Evolutionary conservation across 352 stramenopile species (phyloP), one percentile per base, ranked within the genome.

Genomic region (Phytophthora litchii): DNA sequence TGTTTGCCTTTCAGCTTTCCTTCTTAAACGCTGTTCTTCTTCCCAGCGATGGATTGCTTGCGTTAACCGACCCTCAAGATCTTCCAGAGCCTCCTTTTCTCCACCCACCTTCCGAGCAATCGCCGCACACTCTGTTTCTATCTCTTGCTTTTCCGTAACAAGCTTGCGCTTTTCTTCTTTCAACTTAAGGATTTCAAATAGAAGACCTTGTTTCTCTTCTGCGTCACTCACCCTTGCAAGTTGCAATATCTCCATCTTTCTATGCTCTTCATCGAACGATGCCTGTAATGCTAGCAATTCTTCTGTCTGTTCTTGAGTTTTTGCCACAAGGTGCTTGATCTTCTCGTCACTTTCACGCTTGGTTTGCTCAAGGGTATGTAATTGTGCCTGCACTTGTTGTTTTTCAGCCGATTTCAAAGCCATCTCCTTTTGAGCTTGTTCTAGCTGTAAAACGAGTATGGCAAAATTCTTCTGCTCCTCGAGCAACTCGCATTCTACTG

Each of bases 381-480:
- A 5, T 20, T 49, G 34, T 13, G 6, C 8, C 19, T 32, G 40
- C 0, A 60, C 12, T 20, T 25, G 38, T 16, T 60, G 17, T 9
- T 48, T 64, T n/a, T 56, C 36, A 23, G 49, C 32, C 1, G 12
- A 43, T 32, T 54, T 42, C 12, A 34, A 36, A 4, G 32, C 35
- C 6, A 40, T 54, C 2, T 83, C 68, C 10, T 67, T 60, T 35
- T 83, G 59, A 2, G 62, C 25, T 60, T 77, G 67, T 35, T 91
- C 81, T 12, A 91, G 67, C 37, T 91, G 81, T 29, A 68, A 59
- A 17, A 88, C 80, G 10, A 92, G 53, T 9, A 91, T 57, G 3
- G 76, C 69, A 42, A 90, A 92, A 51, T 88, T 89, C 19, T 60
- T 76, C 37, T 92, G 80, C 31, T 92, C 83, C 0, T 91, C 79